Evolutionary conservation across 768 basidiomycete species (phyloP), one percentile per base, ranked within the genome.

Genomic region (Leccinum imitatum): DNA sequence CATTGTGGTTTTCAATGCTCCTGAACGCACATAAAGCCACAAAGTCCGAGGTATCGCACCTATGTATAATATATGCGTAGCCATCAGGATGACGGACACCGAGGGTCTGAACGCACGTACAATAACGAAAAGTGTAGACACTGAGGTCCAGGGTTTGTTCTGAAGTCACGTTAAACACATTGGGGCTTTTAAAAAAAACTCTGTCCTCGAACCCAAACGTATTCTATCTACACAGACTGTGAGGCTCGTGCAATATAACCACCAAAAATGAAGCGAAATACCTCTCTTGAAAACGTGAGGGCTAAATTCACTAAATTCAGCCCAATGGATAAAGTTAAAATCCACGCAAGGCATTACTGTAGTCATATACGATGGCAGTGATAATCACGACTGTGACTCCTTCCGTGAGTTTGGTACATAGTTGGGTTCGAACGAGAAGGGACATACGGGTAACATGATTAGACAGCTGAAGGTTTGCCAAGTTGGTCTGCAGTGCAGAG

Each of bases 141-240:
- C 65, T 47, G 30, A 35, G 13, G 61, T 41, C 65, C 61, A 63
- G 10, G 31, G 58, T 50, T 23, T 17, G 10, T 25, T 51, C 65
- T 65, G 13, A 7, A 31, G 27, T 27, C 17, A 31, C 23, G 27
- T 65, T 31, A 66, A 33, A 25, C 21, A 50, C 23, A 10, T 6
- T 7, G 4, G 3, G 4, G 14, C 31, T 15, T 7, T 14, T 19
- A 10, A 19, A 23, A 13, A 2, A 30, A 41, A 17, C 15, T 0
- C 15, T 31, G 3, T 31, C 27, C 15, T 50, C 64, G 2, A 3
- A 66, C 65, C 65, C 65, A 66, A 31, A 66, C 6, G 11, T 63
- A 53, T 53, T 63, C 47, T 33, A 67, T 19, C 65, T 66, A 5
- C 23, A 6, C 19, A 27, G 1, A 6, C 11, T 15, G 7, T 44